Percentiles rank a stretch among this genome's conserved stretches.
Conservation (phyloP, 2,329 filamentous ascomycete species). For the Phyllosticta capitalensis region DNA sequence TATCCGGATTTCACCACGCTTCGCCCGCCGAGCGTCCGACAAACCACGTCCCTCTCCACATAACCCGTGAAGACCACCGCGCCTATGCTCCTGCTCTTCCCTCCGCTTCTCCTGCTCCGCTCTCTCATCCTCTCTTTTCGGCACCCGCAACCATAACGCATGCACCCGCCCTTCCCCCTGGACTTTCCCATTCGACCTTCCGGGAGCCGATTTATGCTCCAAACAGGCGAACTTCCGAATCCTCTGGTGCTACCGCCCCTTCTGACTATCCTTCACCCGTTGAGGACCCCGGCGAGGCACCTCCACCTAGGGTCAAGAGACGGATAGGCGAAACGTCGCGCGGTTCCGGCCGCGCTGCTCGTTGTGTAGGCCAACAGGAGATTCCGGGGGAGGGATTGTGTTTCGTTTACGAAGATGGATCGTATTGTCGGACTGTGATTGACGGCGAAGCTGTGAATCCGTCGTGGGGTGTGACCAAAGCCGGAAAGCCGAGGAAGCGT, state of each 20-base stretch:
- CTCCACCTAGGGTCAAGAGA: constrained; percentile 21
- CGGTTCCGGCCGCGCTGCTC: constrained; percentile 23
- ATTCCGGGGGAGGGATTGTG: constrained; percentile 71
- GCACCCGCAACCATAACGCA: neutral
- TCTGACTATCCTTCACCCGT: constrained; percentile 19
- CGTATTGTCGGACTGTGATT: constrained; percentile 71
- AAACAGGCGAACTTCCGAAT: constrained; percentile 22
- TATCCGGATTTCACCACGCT: constrained; percentile 16
- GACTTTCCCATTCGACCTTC: neutral
- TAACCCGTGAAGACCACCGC: constrained; percentile 27
- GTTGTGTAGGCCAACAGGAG: constrained; percentile 37
- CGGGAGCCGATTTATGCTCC: constrained; percentile 15
- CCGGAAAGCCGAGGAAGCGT: constrained; percentile 83
- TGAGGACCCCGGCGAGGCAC: constrained; percentile 23
- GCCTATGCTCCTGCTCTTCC: constrained; percentile 23
- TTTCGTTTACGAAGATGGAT: constrained; percentile 80
- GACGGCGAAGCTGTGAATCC: constrained; percentile 83
- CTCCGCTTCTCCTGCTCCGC: constrained; percentile 18
- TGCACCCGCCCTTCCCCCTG: neutral
- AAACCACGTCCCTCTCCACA: constrained; percentile 23
- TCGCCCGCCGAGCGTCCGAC: constrained; percentile 17
- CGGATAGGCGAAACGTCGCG: constrained; percentile 25
- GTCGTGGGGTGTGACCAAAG: constrained; percentile 89
- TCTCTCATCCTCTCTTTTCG: constrained; percentile 15
- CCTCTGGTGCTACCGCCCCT: constrained; percentile 15